Evolutionary conservation across 495 filamentous ascomycete genomes (phyloP).

Genomic region (Hypomontagnella submonticulosa): DNA sequence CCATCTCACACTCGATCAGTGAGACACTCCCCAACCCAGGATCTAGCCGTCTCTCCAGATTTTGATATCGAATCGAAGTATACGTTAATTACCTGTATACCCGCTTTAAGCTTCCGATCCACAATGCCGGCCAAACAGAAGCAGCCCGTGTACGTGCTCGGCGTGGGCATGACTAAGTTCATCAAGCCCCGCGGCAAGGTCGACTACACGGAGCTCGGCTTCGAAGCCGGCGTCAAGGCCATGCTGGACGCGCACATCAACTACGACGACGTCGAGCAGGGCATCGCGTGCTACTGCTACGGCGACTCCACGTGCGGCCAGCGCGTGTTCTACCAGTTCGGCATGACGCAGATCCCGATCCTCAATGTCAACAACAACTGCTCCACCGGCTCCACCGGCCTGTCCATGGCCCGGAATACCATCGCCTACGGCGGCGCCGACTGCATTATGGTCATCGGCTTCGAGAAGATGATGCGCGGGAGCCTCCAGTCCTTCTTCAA

Average conservation of each 20-base stretch:
- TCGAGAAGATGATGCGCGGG: constrained; percentile 98
- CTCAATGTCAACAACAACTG: constrained; percentile 99
- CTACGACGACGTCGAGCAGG: constrained; percentile 96
- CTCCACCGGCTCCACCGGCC: constrained; percentile 88
- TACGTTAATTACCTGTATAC: neutral
- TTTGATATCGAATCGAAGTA: neutral
- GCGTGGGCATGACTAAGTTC: constrained; percentile 99
- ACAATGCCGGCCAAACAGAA: constrained; percentile 60
- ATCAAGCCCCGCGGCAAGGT: constrained; percentile 96
- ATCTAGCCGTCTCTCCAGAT: too few species aligned
- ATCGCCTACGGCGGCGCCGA: constrained; percentile 83
- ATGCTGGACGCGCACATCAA: constrained; percentile 94
- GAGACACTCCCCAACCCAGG: neutral
- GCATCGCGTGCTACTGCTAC: constrained; percentile 97
- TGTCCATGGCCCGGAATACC: constrained; percentile 84
- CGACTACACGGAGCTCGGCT: constrained; percentile 89
- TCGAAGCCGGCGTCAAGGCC: constrained; percentile 94
- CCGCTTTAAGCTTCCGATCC: neutral
- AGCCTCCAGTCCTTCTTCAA: constrained; percentile 81
- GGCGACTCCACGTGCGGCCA: constrained; percentile 95
- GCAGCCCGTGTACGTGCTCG: constrained; percentile 79
- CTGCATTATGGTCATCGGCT: constrained; percentile 90
- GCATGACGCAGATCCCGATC: constrained; percentile 94
- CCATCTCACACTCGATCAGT: neutral
- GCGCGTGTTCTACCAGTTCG: constrained; percentile 98